Evolutionary conservation across 2,329 filamentous ascomycete genomes (phyloP).

Genomic region (Trichoderma cornu-damae): DNA sequence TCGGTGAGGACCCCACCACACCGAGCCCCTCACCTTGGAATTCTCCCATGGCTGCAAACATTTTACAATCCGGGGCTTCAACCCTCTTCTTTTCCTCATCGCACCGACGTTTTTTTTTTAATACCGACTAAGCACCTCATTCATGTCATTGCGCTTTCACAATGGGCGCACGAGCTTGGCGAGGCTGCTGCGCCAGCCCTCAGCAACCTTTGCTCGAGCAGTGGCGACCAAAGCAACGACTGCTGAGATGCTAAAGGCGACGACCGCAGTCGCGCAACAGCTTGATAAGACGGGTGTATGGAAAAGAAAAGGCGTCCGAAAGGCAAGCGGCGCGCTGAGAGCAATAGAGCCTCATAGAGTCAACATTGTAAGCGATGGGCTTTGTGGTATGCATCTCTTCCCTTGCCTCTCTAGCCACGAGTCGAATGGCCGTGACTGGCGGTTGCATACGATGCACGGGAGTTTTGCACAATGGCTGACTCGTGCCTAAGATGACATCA

Average conservation of each 20-base stretch:
- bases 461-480: neutral
- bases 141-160: slow-evolving; percentile 18
- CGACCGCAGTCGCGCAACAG: slow-evolving; percentile 23
- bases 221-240: slow-evolving; percentile 14
- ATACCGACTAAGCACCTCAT: neutral
- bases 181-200: slow-evolving; percentile 15
- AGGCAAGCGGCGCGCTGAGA: slow-evolving; percentile 5
- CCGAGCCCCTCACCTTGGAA: slow-evolving; percentile 10
- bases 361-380: slow-evolving; percentile 47
- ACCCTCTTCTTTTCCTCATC: neutral
- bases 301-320: slow-evolving; percentile 20
- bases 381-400: slow-evolving; percentile 41
- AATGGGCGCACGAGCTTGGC: slow-evolving; percentile 17
- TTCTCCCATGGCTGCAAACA: neutral
- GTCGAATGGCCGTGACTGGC: neutral
- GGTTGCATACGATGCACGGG: too few relatives aligned
- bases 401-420: neutral
- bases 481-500: slow-evolving; percentile 53
- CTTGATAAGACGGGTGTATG: slow-evolving; percentile 29
- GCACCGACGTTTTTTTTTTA: neutral
- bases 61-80: neutral
- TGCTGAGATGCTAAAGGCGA: slow-evolving; percentile 20
- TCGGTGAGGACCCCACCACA: slow-evolving; percentile 10
- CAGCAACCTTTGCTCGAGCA: slow-evolving; percentile 13
- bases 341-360: slow-evolving; percentile 38